Evolutionary conservation across 208 protist genomes (phyloP).

Genomic region (Acanthamoeba castellanii): DNA sequence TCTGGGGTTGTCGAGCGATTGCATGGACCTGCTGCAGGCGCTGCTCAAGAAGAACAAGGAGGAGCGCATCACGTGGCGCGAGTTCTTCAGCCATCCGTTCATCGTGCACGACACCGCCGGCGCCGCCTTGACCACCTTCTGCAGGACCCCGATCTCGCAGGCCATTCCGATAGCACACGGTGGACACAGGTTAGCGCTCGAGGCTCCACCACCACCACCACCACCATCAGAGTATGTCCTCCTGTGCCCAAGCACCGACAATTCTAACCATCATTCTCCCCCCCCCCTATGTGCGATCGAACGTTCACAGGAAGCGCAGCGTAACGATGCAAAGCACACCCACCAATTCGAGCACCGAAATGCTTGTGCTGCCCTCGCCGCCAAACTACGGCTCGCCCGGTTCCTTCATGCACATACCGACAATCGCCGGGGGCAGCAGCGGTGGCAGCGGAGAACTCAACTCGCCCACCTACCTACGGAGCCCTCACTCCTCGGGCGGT

Average conservation of each 20-base stretch:
- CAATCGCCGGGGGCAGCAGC: neutral
- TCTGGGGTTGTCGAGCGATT: conserved; percentile 27
- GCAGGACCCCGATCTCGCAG: neutral
- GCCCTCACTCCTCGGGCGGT: neutral
- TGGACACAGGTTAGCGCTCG: neutral
- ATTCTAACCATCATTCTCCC: neutral
- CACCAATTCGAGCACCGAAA: neutral
- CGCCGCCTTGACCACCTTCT: neutral
- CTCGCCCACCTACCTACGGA: neutral
- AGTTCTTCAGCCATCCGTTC: conserved; percentile 65
- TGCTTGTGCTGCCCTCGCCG: neutral
- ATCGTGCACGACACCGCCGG: neutral
- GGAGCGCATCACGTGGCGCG: conserved; percentile 61
- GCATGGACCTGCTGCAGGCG: conserved; percentile 56
- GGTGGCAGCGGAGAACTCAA: neutral
- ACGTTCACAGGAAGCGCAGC: neutral
- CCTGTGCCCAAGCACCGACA: neutral
- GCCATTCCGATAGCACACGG: neutral
- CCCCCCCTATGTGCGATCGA: neutral
- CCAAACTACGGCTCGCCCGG: conserved; percentile 30
- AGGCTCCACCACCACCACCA: neutral
- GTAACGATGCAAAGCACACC: neutral
- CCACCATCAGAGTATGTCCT: neutral
- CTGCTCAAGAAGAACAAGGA: conserved; percentile 63
- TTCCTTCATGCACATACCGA: neutral